Conservation (phyloP, 345 rosid genomes). For the Luvunga scandens region DNA sequence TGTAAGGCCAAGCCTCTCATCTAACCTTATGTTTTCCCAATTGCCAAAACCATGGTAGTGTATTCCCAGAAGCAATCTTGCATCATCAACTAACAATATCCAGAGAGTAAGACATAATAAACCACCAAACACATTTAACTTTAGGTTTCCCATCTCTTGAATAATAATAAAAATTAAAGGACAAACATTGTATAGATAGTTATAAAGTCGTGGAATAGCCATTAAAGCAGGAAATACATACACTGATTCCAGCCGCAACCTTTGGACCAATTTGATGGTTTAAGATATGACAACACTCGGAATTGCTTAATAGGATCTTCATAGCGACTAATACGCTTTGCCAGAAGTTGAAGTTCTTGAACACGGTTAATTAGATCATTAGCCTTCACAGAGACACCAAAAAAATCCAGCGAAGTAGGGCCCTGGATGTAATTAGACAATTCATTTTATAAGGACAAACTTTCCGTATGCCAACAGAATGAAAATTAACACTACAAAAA, state of each 20-base stretch:
- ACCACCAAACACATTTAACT: background rate
- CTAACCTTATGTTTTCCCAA: conserved; percentile 97
- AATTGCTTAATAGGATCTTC: conserved; percentile 86
- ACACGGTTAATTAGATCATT: conserved; percentile 78
- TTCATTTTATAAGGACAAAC: background rate
- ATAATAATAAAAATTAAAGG: background rate
- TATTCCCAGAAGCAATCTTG: conserved; percentile 94
- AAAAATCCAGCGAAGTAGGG: conserved; percentile 89
- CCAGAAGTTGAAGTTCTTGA: conserved; percentile 83
- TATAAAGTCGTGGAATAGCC: too few relatives aligned
- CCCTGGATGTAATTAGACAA: conserved; percentile 49
- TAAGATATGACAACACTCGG: conserved; percentile 76
- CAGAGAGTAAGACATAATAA: conserved; percentile 11
- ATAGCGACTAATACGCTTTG: conserved; percentile 75
- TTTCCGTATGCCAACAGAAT: background rate
- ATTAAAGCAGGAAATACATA: conserved; percentile 32
- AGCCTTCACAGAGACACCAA: conserved; percentile 96
- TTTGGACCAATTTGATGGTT: conserved; percentile 99
- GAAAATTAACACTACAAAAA: background rate
- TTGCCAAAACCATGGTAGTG: conserved; percentile 92
- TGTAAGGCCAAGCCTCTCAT: conserved; percentile 82
- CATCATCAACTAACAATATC: conserved; percentile 77
- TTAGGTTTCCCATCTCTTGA: background rate
- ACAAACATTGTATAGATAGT: too few relatives aligned
- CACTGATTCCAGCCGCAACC: conserved; percentile 99